phyloP scores from a whole-genome alignment of 805 yeast genomes.

The Candida dajiaensis region DNA sequence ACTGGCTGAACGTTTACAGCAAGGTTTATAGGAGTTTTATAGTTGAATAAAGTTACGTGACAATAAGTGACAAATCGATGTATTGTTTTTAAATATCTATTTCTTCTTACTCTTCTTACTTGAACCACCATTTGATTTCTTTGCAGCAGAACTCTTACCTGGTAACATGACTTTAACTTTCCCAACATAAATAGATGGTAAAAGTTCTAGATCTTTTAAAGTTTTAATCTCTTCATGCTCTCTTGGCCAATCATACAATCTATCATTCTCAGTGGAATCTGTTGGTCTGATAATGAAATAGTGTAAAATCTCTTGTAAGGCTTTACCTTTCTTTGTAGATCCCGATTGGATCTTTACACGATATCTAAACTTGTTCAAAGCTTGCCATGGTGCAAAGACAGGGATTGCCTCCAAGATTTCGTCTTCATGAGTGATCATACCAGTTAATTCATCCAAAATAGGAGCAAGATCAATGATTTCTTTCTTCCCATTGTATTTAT shows the following conservation, averaged over 20 bases:
- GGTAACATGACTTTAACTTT: constrained; percentile 64
- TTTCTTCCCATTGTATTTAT: constrained; percentile 29
- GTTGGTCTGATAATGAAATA: constrained; percentile 47
- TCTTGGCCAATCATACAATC: constrained; percentile 61
- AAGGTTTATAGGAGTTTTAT: constrained; percentile 25
- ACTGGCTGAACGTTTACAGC: constrained; percentile 46
- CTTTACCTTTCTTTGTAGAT: constrained; percentile 80
- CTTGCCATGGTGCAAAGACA: constrained; percentile 88
- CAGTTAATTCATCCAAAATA: constrained; percentile 32
- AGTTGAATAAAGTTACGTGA: neutral
- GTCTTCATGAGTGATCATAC: constrained; percentile 36
- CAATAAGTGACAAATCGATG: neutral
- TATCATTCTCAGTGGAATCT: constrained; percentile 37
- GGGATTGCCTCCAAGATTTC: constrained; percentile 62
- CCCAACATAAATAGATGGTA: constrained; percentile 62
- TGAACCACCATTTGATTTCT: constrained; percentile 7
- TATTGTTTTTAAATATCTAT: neutral
- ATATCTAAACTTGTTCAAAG: constrained; percentile 68
- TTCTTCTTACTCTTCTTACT: constrained; percentile 9
- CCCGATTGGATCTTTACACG: constrained; percentile 80
- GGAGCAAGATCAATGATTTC: constrained; percentile 39
- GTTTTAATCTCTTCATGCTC: constrained; percentile 53
- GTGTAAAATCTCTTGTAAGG: constrained; percentile 61
- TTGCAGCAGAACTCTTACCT: constrained; percentile 31
- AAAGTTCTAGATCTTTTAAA: constrained; percentile 59